These are phyloP conservation scores for Opeltia flavorubescens DNA, from an alignment of 495 filamentous ascomycete genomes.

Conservation along the genomic window DNA sequence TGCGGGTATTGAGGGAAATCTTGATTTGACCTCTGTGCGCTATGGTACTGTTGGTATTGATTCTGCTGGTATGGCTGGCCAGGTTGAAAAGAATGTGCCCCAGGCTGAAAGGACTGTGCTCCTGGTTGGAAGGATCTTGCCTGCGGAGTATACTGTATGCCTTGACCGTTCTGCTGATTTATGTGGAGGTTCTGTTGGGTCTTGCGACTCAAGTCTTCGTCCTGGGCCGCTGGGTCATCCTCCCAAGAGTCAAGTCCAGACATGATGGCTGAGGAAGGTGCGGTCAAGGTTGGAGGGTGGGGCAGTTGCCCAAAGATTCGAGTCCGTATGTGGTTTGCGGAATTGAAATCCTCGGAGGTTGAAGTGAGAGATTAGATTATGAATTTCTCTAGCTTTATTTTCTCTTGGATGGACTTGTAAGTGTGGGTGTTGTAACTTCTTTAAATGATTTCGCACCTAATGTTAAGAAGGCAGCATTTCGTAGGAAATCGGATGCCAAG, in stretches of 20 bases:
- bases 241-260: conserved; percentile 87
- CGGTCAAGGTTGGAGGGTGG: conserved; percentile 2
- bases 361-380: no score
- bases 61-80: conserved; percentile 32
- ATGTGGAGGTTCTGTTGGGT: conserved; percentile 63
- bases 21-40: conserved; percentile 44
- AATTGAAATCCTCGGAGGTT: no score
- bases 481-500: no score
- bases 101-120: conserved; percentile 64
- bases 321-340: no score
- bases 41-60: conserved; percentile 32
- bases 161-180: conserved; percentile 33
- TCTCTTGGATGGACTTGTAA: no score
- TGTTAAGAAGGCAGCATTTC: no score
- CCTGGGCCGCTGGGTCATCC: conserved; percentile 78
- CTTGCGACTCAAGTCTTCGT: conserved; percentile 71
- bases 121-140: conserved; percentile 70
- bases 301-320: background rate
- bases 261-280: conserved; percentile 38
- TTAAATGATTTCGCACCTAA: no score
- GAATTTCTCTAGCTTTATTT: no score
- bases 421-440: no score
- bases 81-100: conserved; percentile 43
- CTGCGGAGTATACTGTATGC: conserved; percentile 51
- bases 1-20: conserved; percentile 41